Base-by-base conservation (phyloP, 257 asterid genomes). In the Coffea eugenioides region DNA sequence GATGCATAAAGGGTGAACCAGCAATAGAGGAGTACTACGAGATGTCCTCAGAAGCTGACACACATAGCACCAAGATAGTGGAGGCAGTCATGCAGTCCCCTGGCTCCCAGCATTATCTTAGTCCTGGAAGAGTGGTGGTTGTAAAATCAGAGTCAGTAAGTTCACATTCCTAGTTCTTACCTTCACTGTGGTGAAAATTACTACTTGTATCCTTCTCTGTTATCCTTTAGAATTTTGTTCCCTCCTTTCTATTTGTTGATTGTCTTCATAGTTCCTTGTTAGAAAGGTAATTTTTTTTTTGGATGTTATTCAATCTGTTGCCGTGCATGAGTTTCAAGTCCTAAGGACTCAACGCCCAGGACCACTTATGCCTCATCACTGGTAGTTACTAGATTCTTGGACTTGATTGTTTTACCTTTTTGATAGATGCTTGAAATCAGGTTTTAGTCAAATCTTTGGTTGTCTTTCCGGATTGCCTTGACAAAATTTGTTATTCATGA, bases 1-100 rank as follows among this genome's bases (percentile, higher is more conserved):
- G 99, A 82, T 96, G 99, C 88, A 96, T 96, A 74, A 96, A 94
- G 86, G 97, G 99, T 80, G 98, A 96, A 81, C 98, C 99, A 18
- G 97, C 91, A 46, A 92, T 96, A 75, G 99, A 94, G 90, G 99
- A 96, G 70, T 96, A 96, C 84, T 96, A 79, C 79, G 97, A 91
- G 84, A 82, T 91, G 89, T 83, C 88, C 82, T 80, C 85, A 8
- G 95, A 96, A 87, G 93, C 95, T 84, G 97, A 93, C 80, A 83
- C 21, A 66, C 87, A 84, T 79, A 66, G 87, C 78, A 81, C 79
- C 46, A 83, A 72, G 82, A 86, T 94, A 79, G 83, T 85, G 51
- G 96, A 92, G 86, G 94, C 95, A 73, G 90, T 96, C 79, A 90
- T 90, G 96, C 97, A 84, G 85, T 92, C 97, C 64, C 82, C 85